Base-by-base conservation (phyloP, 352 stramenopile species). In the Phytopythium oedochilum region DNA sequence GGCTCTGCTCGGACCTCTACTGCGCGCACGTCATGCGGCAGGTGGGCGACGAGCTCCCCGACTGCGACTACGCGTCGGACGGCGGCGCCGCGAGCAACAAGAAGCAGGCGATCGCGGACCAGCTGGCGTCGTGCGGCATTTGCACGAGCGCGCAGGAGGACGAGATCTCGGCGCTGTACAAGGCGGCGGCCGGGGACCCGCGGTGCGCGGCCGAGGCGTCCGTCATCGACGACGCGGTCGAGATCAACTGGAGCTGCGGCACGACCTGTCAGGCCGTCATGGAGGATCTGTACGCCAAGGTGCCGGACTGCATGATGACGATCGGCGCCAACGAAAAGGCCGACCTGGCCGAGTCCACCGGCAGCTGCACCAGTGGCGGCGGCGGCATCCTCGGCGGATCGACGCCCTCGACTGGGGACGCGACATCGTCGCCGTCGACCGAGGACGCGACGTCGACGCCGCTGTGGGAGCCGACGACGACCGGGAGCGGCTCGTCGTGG, bases 41-140 rank as follows among this genome's bases (percentile, higher is more conserved):
- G 15, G 44, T 50, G 22, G 44, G 12, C 25, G 44, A 50, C 25
- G 44, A 50, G 44, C 23, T 50, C 7, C 44, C 44, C 12, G 44
- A 50, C 29, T 50, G 44, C 25, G 44, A 50, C 44, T 50, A 50
- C 14, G n/a, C n/a, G n/a, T 29, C 36, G 25, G 44, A 50, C 44
- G 25, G 23, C 44, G n/a, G 5, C 44, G 26, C 12, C 23, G 18
- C 23, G 20, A 50, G 23, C 44, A 50, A 50, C 44, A 50, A 50
- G 23, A 50, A 50, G 44, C 44, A 50, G 44, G 25, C 35, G 22
- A 29, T 50, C 22, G 23, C 29, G 23, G 23, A 14, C 25, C 7
- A 31, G 25, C 25, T 50, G 15, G 17, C 44, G 23, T 38, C 44
- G 12, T 51, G 44, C 44, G 26, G 25, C 44, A 38, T 51, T 17